Conservation (phyloP, 2,329 filamentous ascomycete species). For the Fusarium fujikuroi region DNA sequence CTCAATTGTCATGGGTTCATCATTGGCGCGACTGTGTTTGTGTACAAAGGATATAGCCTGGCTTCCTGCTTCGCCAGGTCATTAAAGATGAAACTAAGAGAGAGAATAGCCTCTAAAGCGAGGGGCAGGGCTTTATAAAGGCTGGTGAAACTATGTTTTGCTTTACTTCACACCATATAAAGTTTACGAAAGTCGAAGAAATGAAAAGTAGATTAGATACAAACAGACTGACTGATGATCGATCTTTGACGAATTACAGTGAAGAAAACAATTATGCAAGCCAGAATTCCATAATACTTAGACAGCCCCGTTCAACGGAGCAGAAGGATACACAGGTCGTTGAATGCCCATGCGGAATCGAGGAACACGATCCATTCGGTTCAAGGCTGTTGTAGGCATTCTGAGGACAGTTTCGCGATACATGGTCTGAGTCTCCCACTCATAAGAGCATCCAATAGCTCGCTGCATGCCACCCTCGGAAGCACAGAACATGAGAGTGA, state of each 20-base stretch:
- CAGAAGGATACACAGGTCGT: slow-evolving; percentile 32
- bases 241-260: too few species aligned
- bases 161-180: background rate
- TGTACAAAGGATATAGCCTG: background rate
- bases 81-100: background rate
- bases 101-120: background rate
- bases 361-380: slow-evolving; percentile 42
- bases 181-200: background rate
- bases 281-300: background rate
- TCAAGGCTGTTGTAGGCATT: slow-evolving; percentile 37
- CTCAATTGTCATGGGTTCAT: background rate
- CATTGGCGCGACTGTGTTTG: background rate
- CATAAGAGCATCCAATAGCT: slow-evolving; percentile 43
- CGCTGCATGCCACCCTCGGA: slow-evolving; percentile 45
- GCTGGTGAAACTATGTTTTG: background rate
- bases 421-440: slow-evolving; percentile 45
- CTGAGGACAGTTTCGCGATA: slow-evolving; percentile 44
- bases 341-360: slow-evolving; percentile 44
- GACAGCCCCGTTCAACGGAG: slow-evolving; percentile 21
- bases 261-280: background rate
- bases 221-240: background rate
- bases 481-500: slow-evolving; percentile 44
- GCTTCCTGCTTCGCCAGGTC: background rate
- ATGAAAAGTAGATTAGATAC: background rate
- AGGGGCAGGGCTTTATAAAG: background rate